phyloP scores from a whole-genome alignment of 108 stramenopile genomes.

The Nitzschia palea region DNA sequence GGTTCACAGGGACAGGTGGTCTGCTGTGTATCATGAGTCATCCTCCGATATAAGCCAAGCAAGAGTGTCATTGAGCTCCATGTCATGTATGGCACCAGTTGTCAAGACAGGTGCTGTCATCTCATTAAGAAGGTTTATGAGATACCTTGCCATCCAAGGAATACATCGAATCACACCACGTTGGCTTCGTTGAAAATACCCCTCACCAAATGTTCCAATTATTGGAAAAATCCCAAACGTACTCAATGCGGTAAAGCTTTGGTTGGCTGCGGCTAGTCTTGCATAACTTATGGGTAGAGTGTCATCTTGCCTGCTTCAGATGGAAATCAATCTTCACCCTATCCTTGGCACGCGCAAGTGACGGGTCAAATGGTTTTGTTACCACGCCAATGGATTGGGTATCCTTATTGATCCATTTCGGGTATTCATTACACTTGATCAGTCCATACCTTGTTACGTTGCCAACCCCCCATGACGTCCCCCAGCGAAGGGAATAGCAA shows the following conservation, averaged over 20 bases:
- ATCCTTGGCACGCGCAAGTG: neutral
- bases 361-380: slow-evolving; percentile 13
- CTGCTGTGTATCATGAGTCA: too few relatives aligned
- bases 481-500: slow-evolving; percentile 34
- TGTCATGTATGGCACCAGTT: neutral
- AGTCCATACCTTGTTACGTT: slow-evolving; percentile 9
- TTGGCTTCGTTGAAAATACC: slow-evolving; percentile 13
- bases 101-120: slow-evolving; percentile 1
- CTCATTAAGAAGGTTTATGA: neutral
- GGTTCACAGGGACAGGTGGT: too few relatives aligned
- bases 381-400: slow-evolving; percentile 18
- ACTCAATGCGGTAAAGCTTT: neutral
- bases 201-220: slow-evolving; percentile 33
- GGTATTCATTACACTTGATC: slow-evolving; percentile 11
- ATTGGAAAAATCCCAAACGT: slow-evolving; percentile 39
- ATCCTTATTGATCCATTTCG: neutral
- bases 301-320: slow-evolving; percentile 33
- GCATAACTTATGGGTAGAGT: slow-evolving; percentile 33
- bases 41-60: neutral
- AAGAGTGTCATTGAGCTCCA: neutral
- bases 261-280: slow-evolving; percentile 29
- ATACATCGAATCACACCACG: neutral
- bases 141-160: neutral
- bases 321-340: slow-evolving; percentile 1
- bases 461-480: slow-evolving; percentile 1